Base-by-base conservation (phyloP, 305 asterid species). In the Striga hermonthica region DNA sequence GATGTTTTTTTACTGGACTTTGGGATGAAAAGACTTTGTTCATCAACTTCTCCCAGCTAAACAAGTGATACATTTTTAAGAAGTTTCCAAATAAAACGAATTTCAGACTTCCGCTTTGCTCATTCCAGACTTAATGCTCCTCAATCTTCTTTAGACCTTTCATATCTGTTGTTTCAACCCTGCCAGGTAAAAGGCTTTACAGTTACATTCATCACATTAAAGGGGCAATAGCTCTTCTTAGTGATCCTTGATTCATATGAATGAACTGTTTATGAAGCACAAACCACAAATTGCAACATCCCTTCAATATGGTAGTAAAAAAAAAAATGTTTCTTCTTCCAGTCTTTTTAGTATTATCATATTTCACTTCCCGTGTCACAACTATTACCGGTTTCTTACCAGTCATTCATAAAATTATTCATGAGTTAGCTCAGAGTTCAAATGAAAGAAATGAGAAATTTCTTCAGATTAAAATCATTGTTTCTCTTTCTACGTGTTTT, bases 111-210 rank as follows among this genome's bases (percentile, higher is more conserved):
- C 7, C 7, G 15, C 55, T 56, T 39, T 13, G 76, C 61, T 52
- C 60, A 14, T 62, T 59, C 66, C 15, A 31, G 66, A 72, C 43
- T 81, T 82, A 90, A 57, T 91, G 98, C 57, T 87, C 95, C 75
- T 89, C 97, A 9, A 87, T 76, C 86, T 92, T 92, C 89, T 92
- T 89, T 83, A 92, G 74, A 69, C 97, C 88, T 77, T 89, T 92
- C 98, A 92, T 92, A 70, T 92, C 97, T 4, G 97, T 92, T 43
- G 98, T 92, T 75, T 92, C 96, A 80, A 89, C 97, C 80, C 94
- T 88, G 81, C 48, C 75, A 7, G 34, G 69, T n/a, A 34, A 41
- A 52, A 28, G 13, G 9, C 34, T 10, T 1, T 8, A 14, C 7
- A 39, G 28, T 22, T 4, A 54, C 7, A 69, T n/a, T 1, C 11